Evolutionary conservation across 2,329 filamentous ascomycete genomes (phyloP).

Genomic region (Aspergillus carbonarius): DNA sequence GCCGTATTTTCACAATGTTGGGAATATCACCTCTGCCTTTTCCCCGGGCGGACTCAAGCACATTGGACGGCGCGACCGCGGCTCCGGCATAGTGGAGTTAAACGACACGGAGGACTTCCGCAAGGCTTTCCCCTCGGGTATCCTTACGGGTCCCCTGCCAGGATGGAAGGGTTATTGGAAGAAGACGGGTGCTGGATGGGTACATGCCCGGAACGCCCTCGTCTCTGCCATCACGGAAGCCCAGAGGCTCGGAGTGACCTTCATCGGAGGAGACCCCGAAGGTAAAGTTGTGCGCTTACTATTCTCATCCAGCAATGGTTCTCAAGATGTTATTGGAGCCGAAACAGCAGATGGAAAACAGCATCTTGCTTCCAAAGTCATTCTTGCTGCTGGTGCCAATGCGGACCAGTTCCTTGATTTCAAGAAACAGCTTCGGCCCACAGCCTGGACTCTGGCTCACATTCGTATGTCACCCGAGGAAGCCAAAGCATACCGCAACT

Average conservation of each 20-base stretch:
- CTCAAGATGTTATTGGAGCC: neutral
- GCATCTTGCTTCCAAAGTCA: slow-evolving; percentile 45
- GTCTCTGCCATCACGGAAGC: slow-evolving; percentile 14
- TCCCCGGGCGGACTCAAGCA: slow-evolving; percentile 40
- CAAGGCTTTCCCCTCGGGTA: slow-evolving; percentile 52
- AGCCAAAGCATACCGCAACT: slow-evolving; percentile 44
- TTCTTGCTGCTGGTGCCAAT: slow-evolving; percentile 54
- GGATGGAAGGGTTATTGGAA: slow-evolving; percentile 52
- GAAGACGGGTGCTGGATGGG: slow-evolving; percentile 50
- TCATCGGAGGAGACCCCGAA: slow-evolving; percentile 1
- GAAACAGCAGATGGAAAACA: slow-evolving; percentile 43
- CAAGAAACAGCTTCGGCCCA: slow-evolving; percentile 53
- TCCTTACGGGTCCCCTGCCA: slow-evolving; percentile 51
- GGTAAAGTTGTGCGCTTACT: neutral
- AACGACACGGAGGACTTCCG: slow-evolving; percentile 49
- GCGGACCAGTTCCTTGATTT: slow-evolving; percentile 51
- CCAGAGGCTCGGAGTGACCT: slow-evolving; percentile 1
- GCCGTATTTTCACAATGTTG: slow-evolving; percentile 48
- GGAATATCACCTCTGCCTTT: slow-evolving; percentile 43
- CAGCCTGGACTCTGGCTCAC: slow-evolving; percentile 56
- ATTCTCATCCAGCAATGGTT: neutral
- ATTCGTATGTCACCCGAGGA: slow-evolving; percentile 52
- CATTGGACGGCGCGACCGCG: slow-evolving; percentile 33
- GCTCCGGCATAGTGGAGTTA: slow-evolving; percentile 25
- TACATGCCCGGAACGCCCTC: slow-evolving; percentile 53